Conservation (phyloP, 352 stramenopile species). For the Phytopythium ostracodes region DNA sequence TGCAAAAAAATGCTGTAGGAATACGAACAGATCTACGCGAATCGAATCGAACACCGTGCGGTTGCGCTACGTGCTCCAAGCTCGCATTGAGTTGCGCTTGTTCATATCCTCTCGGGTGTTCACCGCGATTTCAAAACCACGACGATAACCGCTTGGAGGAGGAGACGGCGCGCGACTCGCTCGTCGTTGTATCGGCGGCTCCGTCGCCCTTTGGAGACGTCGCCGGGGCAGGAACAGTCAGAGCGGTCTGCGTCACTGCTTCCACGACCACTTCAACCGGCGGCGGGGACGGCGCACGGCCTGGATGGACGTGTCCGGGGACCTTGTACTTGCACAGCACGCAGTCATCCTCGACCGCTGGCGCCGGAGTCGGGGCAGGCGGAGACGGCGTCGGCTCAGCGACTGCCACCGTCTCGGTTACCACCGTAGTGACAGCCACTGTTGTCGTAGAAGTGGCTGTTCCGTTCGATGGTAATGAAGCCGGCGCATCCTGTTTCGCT, state of each 20-base stretch:
- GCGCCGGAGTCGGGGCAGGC: constrained; percentile 12
- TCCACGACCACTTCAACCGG: constrained; percentile 6
- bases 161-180: constrained; percentile 15
- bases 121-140: constrained; percentile 32
- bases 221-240: not conserved
- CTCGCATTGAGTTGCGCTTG: not conserved
- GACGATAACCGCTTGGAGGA: constrained; percentile 40
- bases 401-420: constrained; percentile 1
- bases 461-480: not conserved
- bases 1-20: no score
- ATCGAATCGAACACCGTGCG: not conserved
- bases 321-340: constrained; percentile 64
- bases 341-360: constrained; percentile 24
- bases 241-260: not conserved
- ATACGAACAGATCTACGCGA: not conserved
- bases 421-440: not conserved
- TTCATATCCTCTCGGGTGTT: not conserved
- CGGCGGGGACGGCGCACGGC: constrained; percentile 4
- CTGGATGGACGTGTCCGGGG: constrained; percentile 43
- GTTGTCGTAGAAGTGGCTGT: not conserved
- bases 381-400: constrained; percentile 7
- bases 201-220: not conserved
- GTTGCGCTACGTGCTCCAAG: not conserved
- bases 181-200: constrained; percentile 5
- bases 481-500: not conserved